A percentile compares a stretch with the other conserved stretches of the same genome.
Conservation (phyloP, 1,139 yeast species). For the Keqinozyma sinolaborantium region DNA sequence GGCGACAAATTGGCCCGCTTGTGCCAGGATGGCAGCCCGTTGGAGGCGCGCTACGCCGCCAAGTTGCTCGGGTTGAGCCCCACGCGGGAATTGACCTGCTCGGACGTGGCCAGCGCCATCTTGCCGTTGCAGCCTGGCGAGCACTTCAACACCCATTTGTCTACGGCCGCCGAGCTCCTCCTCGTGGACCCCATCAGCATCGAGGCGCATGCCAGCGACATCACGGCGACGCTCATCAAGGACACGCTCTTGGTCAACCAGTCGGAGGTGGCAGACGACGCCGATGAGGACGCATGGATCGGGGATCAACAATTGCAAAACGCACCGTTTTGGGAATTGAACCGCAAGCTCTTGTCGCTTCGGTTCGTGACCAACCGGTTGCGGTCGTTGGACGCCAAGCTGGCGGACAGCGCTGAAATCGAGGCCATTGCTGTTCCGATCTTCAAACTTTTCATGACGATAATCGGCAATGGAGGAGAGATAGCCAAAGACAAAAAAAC, state of each 20-base stretch:
- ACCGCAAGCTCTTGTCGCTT: conserved; percentile 52
- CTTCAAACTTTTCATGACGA: conserved; percentile 60
- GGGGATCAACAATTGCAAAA: conserved; percentile 38
- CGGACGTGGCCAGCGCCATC: conserved; percentile 36
- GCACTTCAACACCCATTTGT: conserved; percentile 52
- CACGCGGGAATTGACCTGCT: conserved; percentile 35
- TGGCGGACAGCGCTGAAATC: conserved; percentile 27
- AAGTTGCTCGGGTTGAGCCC: conserved; percentile 50
- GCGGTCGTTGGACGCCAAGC: conserved; percentile 37
- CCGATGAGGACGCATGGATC: conserved; percentile 39
- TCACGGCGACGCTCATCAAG: conserved; percentile 60
- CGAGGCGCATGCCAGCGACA: conserved; percentile 52
- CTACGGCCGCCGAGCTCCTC: conserved; percentile 62
- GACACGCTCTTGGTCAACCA: conserved; percentile 55
- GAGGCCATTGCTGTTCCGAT: conserved; percentile 52
- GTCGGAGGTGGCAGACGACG: conserved; percentile 14
- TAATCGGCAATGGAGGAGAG: conserved; percentile 82
- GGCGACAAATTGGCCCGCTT: conserved; percentile 38
- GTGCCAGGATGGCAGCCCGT: conserved; percentile 52
- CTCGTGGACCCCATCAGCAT: conserved; percentile 48
- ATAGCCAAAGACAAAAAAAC: conserved; percentile 56
- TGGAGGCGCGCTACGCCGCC: conserved; percentile 64
- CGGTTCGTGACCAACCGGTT: conserved; percentile 64
- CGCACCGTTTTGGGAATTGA: conserved; percentile 20
- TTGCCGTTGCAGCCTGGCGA: conserved; percentile 47